Conservation (phyloP, 176 grass and related monocot genomes). For the Rhynchospora tenuis region DNA sequence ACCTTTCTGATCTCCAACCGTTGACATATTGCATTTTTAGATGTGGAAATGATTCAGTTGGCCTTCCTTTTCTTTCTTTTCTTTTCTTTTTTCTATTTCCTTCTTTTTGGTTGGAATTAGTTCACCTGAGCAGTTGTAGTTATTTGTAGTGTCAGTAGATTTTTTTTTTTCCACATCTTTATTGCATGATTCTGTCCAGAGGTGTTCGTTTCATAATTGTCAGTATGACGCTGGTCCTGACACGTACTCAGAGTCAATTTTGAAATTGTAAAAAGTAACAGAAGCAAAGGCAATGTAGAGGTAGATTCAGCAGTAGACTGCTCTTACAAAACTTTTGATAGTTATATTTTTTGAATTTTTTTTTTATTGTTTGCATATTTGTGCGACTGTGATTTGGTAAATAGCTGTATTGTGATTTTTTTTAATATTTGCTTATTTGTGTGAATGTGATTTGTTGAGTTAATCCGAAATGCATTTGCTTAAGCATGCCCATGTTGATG, state of each 20-base stretch:
- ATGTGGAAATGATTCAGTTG: slow-evolving; percentile 6
- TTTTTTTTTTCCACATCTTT: neutral
- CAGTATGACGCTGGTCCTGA: neutral
- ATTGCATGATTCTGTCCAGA: neutral
- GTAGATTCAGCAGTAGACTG: neutral
- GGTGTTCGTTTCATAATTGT: slow-evolving; percentile 12
- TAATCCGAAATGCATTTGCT: neutral
- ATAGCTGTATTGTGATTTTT: too few relatives aligned
- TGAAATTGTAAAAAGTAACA: neutral
- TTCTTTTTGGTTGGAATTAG: neutral
- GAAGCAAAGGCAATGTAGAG: neutral
- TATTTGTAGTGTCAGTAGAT: slow-evolving; percentile 6
- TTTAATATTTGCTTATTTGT: too few relatives aligned
- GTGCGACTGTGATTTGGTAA: slow-evolving; percentile 9
- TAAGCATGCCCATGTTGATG: neutral
- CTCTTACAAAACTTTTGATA: slow-evolving; percentile 11
- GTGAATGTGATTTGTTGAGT: neutral
- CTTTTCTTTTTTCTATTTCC: neutral
- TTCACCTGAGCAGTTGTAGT: neutral
- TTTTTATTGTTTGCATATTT: neutral
- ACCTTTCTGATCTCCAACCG: neutral
- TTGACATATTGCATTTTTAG: slow-evolving; percentile 5
- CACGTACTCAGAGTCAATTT: neutral
- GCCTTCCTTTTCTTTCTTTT: neutral
- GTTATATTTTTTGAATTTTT: slow-evolving; percentile 4